Percentiles rank a stretch among this genome's conserved stretches.
Conservation (phyloP, 306 rosid genomes). For the Echinosophora koreensis region DNA sequence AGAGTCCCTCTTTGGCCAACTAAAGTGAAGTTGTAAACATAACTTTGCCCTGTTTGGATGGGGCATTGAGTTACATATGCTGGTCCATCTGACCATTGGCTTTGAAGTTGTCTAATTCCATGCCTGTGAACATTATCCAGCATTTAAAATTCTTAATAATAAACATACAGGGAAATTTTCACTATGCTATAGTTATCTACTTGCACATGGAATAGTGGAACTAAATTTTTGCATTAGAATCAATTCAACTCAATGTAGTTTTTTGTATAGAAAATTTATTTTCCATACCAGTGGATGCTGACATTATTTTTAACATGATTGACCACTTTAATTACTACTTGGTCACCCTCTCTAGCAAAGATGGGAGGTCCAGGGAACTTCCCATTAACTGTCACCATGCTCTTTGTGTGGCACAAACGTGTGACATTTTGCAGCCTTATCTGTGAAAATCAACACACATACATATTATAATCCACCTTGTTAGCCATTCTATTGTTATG, state of each 20-base stretch:
- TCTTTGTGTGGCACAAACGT: conserved; percentile 51
- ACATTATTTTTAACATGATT: conserved; percentile 47
- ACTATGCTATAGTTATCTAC: neutral
- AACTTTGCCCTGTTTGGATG: conserved; percentile 47
- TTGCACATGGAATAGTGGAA: neutral
- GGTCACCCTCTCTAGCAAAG: conserved; percentile 48
- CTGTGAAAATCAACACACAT: conserved; percentile 22
- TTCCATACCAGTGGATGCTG: conserved; percentile 46
- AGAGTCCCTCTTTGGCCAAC: conserved; percentile 44
- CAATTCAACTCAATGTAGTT: neutral
- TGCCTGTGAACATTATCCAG: conserved; percentile 37
- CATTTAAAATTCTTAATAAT: neutral
- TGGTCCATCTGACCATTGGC: conserved; percentile 50
- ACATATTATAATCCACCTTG: neutral
- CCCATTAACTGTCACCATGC: conserved; percentile 44
- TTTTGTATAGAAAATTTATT: neutral
- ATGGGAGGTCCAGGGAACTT: conserved; percentile 49
- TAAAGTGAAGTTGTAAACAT: conserved; percentile 42
- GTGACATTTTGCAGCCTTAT: conserved; percentile 45
- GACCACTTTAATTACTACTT: conserved; percentile 37
- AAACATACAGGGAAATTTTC: neutral
- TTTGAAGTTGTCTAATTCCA: conserved; percentile 46
- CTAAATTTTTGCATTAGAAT: neutral
- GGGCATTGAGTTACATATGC: conserved; percentile 49
- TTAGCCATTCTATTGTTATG: neutral